Percentiles rank a stretch among this genome's conserved stretches.
Evolutionary conservation across 352 stramenopile species (phyloP).

Genomic region (Phytophthora palmivora): DNA sequence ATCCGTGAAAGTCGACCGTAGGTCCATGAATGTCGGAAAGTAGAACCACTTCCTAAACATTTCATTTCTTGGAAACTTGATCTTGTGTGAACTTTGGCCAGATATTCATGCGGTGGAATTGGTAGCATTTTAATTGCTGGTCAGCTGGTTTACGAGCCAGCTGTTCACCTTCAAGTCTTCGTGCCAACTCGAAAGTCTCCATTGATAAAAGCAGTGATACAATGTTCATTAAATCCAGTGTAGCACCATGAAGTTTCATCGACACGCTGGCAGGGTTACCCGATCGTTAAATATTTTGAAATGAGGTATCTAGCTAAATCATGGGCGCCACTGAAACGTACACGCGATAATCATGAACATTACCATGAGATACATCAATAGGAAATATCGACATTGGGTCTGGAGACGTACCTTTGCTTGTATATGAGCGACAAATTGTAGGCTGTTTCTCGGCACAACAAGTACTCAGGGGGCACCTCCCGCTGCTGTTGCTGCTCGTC

Average conservation of each 20-base stretch:
- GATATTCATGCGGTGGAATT: too few relatives aligned
- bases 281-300: conserved; percentile 80
- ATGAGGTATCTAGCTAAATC: conserved; percentile 82
- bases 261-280: conserved; percentile 1
- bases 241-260: too few relatives aligned
- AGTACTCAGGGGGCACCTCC: conserved; percentile 68
- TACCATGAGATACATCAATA: background rate
- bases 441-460: conserved; percentile 83
- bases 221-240: too few relatives aligned
- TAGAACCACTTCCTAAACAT: too few relatives aligned
- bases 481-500: conserved; percentile 47
- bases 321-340: conserved; percentile 61
- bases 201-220: too few relatives aligned
- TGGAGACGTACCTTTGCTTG: conserved; percentile 72
- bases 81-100: too few relatives aligned
- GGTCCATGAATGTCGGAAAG: too few relatives aligned
- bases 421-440: conserved; percentile 92
- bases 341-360: conserved; percentile 4
- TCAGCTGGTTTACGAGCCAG: too few relatives aligned
- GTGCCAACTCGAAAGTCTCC: too few relatives aligned
- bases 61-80: too few relatives aligned
- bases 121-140: too few relatives aligned
- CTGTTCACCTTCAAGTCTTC: too few relatives aligned
- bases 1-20: background rate
- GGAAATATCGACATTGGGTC: background rate